These are phyloP conservation scores for Hericium erinaceus DNA, from an alignment of 768 basidiomycete genomes.

Conservation along the genomic window DNA sequence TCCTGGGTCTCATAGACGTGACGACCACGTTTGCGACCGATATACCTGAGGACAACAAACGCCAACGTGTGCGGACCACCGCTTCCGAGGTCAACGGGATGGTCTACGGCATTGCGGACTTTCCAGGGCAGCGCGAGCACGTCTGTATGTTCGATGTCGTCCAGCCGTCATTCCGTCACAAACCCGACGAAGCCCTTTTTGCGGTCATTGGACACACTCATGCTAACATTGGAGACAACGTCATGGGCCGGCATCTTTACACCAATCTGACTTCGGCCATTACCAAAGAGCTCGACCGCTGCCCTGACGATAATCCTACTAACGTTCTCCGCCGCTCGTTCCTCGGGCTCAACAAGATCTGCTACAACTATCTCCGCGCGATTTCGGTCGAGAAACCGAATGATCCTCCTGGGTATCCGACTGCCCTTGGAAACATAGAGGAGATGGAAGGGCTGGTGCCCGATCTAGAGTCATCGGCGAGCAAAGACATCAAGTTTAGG, in stretches of 20 bases:
- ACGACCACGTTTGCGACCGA: constrained; percentile 48
- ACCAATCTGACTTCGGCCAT: constrained; percentile 61
- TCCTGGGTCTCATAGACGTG: constrained; percentile 96
- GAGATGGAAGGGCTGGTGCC: constrained; percentile 16
- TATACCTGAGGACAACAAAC: constrained; percentile 77
- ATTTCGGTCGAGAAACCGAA: not conserved
- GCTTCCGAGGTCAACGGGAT: constrained; percentile 81
- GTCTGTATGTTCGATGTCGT: constrained; percentile 91
- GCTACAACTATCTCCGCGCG: not conserved
- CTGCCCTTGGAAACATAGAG: constrained; percentile 47
- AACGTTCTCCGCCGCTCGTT: constrained; percentile 86
- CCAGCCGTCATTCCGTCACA: constrained; percentile 70
- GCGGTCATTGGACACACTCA: constrained; percentile 88
- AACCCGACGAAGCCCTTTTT: constrained; percentile 78
- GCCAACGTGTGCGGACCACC: constrained; percentile 87
- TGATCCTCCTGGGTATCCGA: not conserved
- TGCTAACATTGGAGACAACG: constrained; percentile 51
- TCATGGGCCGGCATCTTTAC: constrained; percentile 72
- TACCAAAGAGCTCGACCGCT: constrained; percentile 34
- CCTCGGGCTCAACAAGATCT: constrained; percentile 56
- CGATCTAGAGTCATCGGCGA: no score
- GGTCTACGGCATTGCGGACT: constrained; percentile 95
- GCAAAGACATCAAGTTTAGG: no score
- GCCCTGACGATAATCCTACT: constrained; percentile 41
- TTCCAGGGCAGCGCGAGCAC: constrained; percentile 68